A percentile compares a stretch with the other conserved stretches of the same genome.
Conservation (phyloP, 495 filamentous ascomycete species). For the Trichoderma parareesei region DNA sequence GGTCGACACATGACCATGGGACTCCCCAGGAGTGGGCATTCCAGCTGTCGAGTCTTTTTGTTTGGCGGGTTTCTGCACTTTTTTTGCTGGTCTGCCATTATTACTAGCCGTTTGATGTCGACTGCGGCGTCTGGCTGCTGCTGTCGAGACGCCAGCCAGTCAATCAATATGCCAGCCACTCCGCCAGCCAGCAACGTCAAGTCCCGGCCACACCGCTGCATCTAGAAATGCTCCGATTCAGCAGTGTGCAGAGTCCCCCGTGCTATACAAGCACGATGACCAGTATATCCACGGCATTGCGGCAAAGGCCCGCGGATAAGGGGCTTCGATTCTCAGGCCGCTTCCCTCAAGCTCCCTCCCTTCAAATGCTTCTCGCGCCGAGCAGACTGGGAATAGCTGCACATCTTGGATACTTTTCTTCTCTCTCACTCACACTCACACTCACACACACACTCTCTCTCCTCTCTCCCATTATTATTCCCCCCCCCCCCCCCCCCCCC, state of each 20-base stretch:
- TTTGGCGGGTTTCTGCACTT: neutral
- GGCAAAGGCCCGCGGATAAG: neutral
- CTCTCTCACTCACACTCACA: too few relatives aligned
- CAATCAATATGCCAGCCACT: too few relatives aligned
- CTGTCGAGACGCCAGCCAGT: neutral
- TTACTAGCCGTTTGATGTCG: too few relatives aligned
- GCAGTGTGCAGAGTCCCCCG: neutral
- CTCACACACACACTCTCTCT: too few relatives aligned
- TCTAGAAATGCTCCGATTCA: neutral
- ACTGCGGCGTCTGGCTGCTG: neutral
- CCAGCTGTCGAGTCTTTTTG: neutral
- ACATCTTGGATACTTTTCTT: neutral
- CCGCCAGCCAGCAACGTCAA: too few relatives aligned
- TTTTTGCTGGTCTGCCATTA: neutral
- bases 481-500: neutral
- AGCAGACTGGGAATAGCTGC: constrained; percentile 2
- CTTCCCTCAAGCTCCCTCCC: too few relatives aligned
- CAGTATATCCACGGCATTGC: neutral
- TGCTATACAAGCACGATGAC: too few relatives aligned
- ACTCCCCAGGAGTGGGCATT: neutral
- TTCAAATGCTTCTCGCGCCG: too few relatives aligned
- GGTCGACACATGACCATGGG: neutral
- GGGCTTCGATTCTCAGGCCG: neutral
- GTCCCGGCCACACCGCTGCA: neutral
- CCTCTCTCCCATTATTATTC: too few relatives aligned